Conservation (phyloP, 768 basidiomycete species). For the Xerocomellus chrysenteron region DNA sequence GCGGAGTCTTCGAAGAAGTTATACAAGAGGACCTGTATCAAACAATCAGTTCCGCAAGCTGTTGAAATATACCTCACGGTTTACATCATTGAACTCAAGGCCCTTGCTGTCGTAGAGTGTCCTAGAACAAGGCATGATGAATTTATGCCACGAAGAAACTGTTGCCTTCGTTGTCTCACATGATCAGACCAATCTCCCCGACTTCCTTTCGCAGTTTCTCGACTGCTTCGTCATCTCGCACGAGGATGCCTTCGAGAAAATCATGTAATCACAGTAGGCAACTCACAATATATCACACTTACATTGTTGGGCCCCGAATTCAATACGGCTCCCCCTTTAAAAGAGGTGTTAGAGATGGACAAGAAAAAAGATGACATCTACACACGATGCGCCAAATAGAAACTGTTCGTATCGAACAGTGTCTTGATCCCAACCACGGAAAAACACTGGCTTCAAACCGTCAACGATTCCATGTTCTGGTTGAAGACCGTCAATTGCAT, state of each 20-base stretch:
- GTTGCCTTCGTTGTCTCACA: constrained; percentile 39
- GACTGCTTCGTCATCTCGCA: constrained; percentile 57
- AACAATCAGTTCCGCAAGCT: neutral
- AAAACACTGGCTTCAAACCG: constrained; percentile 59
- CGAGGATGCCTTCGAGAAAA: constrained; percentile 55
- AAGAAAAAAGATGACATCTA: neutral
- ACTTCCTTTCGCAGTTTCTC: constrained; percentile 48
- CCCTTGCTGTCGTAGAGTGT: constrained; percentile 35
- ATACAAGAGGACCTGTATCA: constrained; percentile 61
- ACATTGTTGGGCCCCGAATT: constrained; percentile 71
- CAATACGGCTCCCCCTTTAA: constrained; percentile 45
- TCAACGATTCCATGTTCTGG: constrained; percentile 55
- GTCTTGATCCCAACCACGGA: constrained; percentile 46
- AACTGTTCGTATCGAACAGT: constrained; percentile 53
- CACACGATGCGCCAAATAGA: constrained; percentile 49
- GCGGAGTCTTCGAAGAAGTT: constrained; percentile 73
- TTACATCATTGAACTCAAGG: constrained; percentile 25
- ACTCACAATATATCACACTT: constrained; percentile 1
- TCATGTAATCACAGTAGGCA: neutral
- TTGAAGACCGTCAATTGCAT: constrained; percentile 58
- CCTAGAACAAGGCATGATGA: constrained; percentile 13
- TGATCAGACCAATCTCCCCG: constrained; percentile 56
- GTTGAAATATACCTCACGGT: neutral
- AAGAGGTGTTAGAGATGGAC: constrained; percentile 8
- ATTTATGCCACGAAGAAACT: neutral